Evolutionary conservation across 495 filamentous ascomycete species (phyloP).

Genomic region (Penicillium dipodomyicola): DNA sequence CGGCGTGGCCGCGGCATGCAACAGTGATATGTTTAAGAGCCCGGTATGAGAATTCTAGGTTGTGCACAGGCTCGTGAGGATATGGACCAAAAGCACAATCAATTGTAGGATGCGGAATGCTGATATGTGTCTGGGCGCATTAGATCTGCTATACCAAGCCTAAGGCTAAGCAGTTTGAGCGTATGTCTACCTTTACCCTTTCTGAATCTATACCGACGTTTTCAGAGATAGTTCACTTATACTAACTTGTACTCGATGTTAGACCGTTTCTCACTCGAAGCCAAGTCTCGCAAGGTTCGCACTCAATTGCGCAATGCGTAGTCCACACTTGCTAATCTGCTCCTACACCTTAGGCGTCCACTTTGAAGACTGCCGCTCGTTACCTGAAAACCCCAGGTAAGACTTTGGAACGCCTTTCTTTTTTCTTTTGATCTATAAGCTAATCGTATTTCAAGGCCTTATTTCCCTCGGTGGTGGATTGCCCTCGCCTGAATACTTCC

Average conservation of each 20-base stretch:
- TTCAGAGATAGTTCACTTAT: not conserved
- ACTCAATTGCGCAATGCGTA: slow-evolving; percentile 13
- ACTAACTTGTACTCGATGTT: slow-evolving; percentile 1
- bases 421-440: not conserved
- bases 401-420: not conserved
- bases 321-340: not conserved
- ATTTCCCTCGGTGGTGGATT: slow-evolving; percentile 93
- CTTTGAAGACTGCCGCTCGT: slow-evolving; percentile 74
- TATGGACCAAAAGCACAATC: not conserved
- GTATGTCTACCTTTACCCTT: slow-evolving; percentile 49
- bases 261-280: slow-evolving; percentile 42
- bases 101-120: slow-evolving; percentile 3
- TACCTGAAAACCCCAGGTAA: slow-evolving; percentile 68
- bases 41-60: slow-evolving; percentile 42
- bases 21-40: slow-evolving; percentile 83
- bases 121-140: slow-evolving; percentile 1
- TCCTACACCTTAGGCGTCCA: slow-evolving; percentile 47
- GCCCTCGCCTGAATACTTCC: slow-evolving; percentile 86
- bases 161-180: slow-evolving; percentile 79
- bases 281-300: slow-evolving; percentile 42
- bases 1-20: slow-evolving; percentile 72
- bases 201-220: not conserved
- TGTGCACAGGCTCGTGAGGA: not conserved
- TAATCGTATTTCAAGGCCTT: slow-evolving; percentile 41
- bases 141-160: slow-evolving; percentile 63